Conservation (phyloP, 441 rosid genomes). For the Adansonia grandidieri region DNA sequence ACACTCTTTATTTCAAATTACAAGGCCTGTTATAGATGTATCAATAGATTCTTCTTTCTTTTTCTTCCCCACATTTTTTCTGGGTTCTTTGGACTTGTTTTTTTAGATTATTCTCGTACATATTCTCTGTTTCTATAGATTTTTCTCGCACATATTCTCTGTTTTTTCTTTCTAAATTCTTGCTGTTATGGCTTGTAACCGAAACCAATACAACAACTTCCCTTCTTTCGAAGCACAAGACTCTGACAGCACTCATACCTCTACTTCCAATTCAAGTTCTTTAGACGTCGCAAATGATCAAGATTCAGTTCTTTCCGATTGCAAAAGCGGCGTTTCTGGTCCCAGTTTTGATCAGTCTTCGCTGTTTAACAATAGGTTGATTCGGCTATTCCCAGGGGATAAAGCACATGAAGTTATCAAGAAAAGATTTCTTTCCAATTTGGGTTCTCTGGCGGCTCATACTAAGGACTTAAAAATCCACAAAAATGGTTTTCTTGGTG, state of each 20-base stretch:
- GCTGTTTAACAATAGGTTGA: slow-evolving; percentile 34
- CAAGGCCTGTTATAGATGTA: too few relatives aligned
- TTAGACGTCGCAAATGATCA: slow-evolving; percentile 27
- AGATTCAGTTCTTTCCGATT: slow-evolving; percentile 50
- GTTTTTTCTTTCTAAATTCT: too few relatives aligned
- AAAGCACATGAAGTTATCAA: slow-evolving; percentile 50
- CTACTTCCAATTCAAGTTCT: slow-evolving; percentile 12
- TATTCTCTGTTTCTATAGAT: too few relatives aligned
- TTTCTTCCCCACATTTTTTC: too few relatives aligned
- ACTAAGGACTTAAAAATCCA: slow-evolving; percentile 47
- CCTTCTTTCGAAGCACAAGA: not conserved
- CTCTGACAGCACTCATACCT: not conserved
- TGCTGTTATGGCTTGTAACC: slow-evolving; percentile 1
- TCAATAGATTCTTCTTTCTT: too few relatives aligned
- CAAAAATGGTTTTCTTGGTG: slow-evolving; percentile 40
- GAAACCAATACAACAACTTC: not conserved
- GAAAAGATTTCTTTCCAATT: slow-evolving; percentile 45
- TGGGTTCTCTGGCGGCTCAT: slow-evolving; percentile 50
- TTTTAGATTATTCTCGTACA: too few relatives aligned
- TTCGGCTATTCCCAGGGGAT: slow-evolving; percentile 53
- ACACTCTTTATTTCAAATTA: too few relatives aligned
- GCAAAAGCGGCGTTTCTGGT: slow-evolving; percentile 50
- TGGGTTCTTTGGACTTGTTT: too few relatives aligned
- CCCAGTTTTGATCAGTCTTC: slow-evolving; percentile 16
- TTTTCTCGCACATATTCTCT: too few relatives aligned